Conservation (phyloP, 1,139 yeast genomes). For the Debaryomyces subglobosus region DNA sequence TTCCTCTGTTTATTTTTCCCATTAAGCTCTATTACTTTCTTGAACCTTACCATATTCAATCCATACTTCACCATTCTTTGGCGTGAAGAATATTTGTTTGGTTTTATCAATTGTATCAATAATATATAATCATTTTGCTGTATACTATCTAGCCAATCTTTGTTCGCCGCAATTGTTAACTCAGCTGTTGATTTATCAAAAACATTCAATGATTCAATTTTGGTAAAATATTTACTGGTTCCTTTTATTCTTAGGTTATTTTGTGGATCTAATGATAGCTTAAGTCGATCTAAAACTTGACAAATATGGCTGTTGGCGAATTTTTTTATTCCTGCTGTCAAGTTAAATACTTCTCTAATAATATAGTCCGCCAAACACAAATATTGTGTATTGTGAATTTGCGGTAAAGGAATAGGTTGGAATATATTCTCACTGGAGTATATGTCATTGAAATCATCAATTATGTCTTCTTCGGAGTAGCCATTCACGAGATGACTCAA, state of each 20-base stretch:
- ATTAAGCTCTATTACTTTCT: conserved; percentile 12
- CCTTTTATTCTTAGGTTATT: conserved; percentile 27
- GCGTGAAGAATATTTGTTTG: conserved; percentile 30
- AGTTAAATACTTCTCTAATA: conserved; percentile 18
- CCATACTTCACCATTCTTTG: conserved; percentile 30
- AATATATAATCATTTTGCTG: conserved; percentile 13
- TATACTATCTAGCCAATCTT: conserved; percentile 6
- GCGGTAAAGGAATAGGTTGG: conserved; percentile 6
- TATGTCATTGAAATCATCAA: conserved; percentile 9
- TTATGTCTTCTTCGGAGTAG: conserved; percentile 16
- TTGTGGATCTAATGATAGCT: conserved; percentile 16
- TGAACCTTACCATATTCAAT: conserved; percentile 20
- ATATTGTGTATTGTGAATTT: conserved; percentile 19
- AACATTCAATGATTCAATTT: conserved; percentile 14
- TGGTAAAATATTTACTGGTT: conserved; percentile 32
- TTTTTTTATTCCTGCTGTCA: not conserved
- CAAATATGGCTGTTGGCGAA: conserved; percentile 18
- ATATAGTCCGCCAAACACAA: conserved; percentile 37
- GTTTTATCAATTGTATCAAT: conserved; percentile 31
- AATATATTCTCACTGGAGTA: not conserved
- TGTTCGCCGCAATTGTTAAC: conserved; percentile 1
- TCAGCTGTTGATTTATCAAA: conserved; percentile 9
- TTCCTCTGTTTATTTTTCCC: conserved; percentile 1
- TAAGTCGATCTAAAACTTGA: conserved; percentile 24
- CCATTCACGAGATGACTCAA: not conserved